phyloP scores from a whole-genome alignment of 495 filamentous ascomycete genomes.

The Thermothielavioides terrestris region DNA sequence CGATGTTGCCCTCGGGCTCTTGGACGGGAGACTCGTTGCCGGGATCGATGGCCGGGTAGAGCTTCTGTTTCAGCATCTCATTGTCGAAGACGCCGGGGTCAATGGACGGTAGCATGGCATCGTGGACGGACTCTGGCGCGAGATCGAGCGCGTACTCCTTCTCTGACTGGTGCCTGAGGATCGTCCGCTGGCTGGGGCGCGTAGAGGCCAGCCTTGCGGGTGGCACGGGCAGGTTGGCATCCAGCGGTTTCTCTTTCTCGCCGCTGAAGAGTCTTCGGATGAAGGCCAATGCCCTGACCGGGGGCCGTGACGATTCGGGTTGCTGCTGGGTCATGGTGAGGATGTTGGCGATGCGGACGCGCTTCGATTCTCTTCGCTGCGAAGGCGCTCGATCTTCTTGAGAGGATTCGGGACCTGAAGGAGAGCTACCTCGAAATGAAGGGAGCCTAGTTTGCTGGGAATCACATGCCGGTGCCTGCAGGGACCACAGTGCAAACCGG shows the following conservation, averaged over 20 bases:
- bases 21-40: constrained; percentile 11
- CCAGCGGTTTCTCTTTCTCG: constrained; percentile 12
- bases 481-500: too few relatives aligned
- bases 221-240: constrained; percentile 15
- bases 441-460: too few relatives aligned
- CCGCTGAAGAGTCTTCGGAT: constrained; percentile 7
- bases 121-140: constrained; percentile 13
- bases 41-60: constrained; percentile 22
- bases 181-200: constrained; percentile 15
- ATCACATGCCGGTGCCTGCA: too few relatives aligned
- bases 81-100: constrained; percentile 29
- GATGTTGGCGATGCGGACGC: background rate
- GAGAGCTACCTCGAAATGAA: too few relatives aligned
- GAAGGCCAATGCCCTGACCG: constrained; percentile 4
- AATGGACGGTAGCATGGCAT: constrained; percentile 23
- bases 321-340: constrained; percentile 2
- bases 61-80: constrained; percentile 22
- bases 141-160: constrained; percentile 21
- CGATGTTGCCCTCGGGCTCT: constrained; percentile 21
- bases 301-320: constrained; percentile 2
- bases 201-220: constrained; percentile 5
- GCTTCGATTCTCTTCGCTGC: background rate
- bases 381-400: too few relatives aligned
- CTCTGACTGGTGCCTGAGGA: constrained; percentile 22
- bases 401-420: too few relatives aligned